A percentile compares a stretch with the other conserved stretches of the same genome.
These are phyloP conservation scores for Alternaria conjuncta DNA, from an alignment of 2,329 filamentous ascomycete genomes.

Conservation along the genomic window DNA sequence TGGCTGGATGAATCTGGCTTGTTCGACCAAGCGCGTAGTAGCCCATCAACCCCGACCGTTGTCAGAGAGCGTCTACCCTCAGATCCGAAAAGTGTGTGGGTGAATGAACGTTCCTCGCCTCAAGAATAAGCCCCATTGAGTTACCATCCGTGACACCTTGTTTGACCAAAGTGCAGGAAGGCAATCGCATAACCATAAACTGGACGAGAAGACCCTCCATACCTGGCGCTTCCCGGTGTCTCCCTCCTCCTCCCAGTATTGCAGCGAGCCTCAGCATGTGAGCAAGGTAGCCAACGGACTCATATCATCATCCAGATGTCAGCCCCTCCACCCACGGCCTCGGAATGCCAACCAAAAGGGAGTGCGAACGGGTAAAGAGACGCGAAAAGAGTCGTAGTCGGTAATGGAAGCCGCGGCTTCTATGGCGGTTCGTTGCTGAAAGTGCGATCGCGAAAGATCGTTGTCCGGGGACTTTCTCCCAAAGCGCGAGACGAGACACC, in stretches of 20 bases:
- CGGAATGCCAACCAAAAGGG: slow-evolving; percentile 37
- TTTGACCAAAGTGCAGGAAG: slow-evolving; percentile 44
- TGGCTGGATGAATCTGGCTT: slow-evolving; percentile 63
- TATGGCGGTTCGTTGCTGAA: slow-evolving; percentile 99
- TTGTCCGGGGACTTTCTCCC: slow-evolving; percentile 99
- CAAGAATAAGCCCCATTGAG: slow-evolving; percentile 99
- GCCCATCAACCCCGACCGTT: slow-evolving; percentile 24
- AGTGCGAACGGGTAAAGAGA: slow-evolving; percentile 63
- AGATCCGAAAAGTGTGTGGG: slow-evolving; percentile 51
- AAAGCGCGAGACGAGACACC: slow-evolving; percentile 69
- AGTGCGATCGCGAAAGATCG: slow-evolving; percentile 60
- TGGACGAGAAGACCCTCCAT: slow-evolving; percentile 78
- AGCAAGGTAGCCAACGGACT: slow-evolving; percentile 68
- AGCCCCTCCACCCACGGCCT: slow-evolving; percentile 52
- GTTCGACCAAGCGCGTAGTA: slow-evolving; percentile 68
- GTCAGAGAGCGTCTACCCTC: slow-evolving; percentile 44
- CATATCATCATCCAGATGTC: slow-evolving; percentile 81
- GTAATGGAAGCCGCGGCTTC: slow-evolving; percentile 83
- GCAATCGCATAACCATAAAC: slow-evolving; percentile 99
- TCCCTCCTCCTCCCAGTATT: slow-evolving; percentile 41
- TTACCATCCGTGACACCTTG: slow-evolving; percentile 67
- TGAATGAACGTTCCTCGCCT: slow-evolving; percentile 79
- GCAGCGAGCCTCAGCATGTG: slow-evolving; percentile 26
- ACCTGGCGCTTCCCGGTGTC: slow-evolving; percentile 40
- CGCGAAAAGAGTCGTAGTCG: slow-evolving; percentile 49